Evolutionary conservation across 2,329 filamentous ascomycete genomes (phyloP).

Genomic region (Chlorencoelia australis): DNA sequence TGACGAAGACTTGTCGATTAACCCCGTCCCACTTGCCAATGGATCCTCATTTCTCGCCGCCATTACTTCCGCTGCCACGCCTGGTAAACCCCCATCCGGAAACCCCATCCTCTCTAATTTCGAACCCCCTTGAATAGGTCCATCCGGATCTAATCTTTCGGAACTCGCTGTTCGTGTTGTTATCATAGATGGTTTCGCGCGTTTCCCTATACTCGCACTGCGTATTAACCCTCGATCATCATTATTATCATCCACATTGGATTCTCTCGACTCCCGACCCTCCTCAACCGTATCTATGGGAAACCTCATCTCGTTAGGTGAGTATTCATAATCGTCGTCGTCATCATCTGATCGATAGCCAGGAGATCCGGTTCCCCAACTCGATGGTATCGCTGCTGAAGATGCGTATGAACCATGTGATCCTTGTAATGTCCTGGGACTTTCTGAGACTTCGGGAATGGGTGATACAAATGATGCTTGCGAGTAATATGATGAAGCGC

Average conservation of each 20-base stretch:
- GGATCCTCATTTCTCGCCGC: constrained; percentile 17
- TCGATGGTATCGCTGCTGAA: constrained; percentile 61
- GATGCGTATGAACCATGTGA: constrained; percentile 60
- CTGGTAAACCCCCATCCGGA: constrained; percentile 22
- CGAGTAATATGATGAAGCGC: constrained; percentile 56
- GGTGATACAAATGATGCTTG: constrained; percentile 60
- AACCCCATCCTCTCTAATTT: constrained; percentile 31
- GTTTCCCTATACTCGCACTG: constrained; percentile 51
- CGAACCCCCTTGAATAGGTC: constrained; percentile 14
- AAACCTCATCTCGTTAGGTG: constrained; percentile 14
- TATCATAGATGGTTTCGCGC: constrained; percentile 47
- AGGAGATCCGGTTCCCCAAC: constrained; percentile 41
- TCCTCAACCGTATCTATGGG: constrained; percentile 19
- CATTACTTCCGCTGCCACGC: constrained; percentile 17
- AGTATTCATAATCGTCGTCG: constrained; percentile 17
- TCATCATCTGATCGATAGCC: constrained; percentile 31
- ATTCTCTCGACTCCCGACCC: constrained; percentile 21
- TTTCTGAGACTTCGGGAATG: constrained; percentile 56
- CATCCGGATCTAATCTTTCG: neutral
- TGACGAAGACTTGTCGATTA: constrained; percentile 20
- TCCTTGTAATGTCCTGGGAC: constrained; percentile 35
- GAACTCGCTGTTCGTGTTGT: constrained; percentile 28
- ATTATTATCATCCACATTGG: constrained; percentile 18
- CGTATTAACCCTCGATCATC: constrained; percentile 48
- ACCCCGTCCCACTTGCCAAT: constrained; percentile 21